Percentiles rank a stretch among this genome's conserved stretches.
Conservation (phyloP, 192 early-diverging fungal genomes). For the Pilaira anomala region DNA sequence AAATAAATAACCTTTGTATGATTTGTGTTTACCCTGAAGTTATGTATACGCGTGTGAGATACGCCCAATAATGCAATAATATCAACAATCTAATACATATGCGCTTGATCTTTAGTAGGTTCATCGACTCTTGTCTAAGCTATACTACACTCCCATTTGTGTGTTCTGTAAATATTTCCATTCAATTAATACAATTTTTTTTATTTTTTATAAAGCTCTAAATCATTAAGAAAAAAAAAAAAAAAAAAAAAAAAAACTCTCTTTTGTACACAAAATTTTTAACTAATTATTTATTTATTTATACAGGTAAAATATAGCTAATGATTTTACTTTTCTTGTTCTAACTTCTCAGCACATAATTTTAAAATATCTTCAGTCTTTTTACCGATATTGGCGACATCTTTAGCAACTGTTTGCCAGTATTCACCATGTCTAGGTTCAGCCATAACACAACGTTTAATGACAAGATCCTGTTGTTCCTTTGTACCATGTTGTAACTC, state of each 20-base stretch:
- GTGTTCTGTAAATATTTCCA: neutral
- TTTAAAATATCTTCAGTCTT: slow-evolving; percentile 58
- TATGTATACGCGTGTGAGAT: slow-evolving; percentile 11
- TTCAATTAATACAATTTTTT: too few species aligned
- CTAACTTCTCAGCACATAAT: slow-evolving; percentile 37
- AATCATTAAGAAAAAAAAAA: too few species aligned
- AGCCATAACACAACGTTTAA: slow-evolving; percentile 66
- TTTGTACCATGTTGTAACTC: slow-evolving; percentile 76
- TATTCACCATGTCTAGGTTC: slow-evolving; percentile 88
- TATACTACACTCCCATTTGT: slow-evolving; percentile 11
- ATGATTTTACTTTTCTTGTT: slow-evolving; percentile 18
- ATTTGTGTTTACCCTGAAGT: slow-evolving; percentile 3
- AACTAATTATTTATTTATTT: too few species aligned
- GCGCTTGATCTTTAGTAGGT: slow-evolving; percentile 1
- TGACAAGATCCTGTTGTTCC: slow-evolving; percentile 50
- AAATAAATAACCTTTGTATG: slow-evolving; percentile 10
- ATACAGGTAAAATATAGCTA: too few species aligned
- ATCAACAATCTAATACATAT: slow-evolving; percentile 7
- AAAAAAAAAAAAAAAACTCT: too few species aligned
- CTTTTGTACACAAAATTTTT: too few species aligned
- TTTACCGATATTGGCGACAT: slow-evolving; percentile 66
- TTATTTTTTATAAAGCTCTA: too few species aligned
- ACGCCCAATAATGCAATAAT: slow-evolving; percentile 6
- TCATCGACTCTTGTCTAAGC: slow-evolving; percentile 3
- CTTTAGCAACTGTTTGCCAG: slow-evolving; percentile 84